Base-by-base conservation (phyloP, 257 asterid species). In the Solanum megistacrolobum region DNA sequence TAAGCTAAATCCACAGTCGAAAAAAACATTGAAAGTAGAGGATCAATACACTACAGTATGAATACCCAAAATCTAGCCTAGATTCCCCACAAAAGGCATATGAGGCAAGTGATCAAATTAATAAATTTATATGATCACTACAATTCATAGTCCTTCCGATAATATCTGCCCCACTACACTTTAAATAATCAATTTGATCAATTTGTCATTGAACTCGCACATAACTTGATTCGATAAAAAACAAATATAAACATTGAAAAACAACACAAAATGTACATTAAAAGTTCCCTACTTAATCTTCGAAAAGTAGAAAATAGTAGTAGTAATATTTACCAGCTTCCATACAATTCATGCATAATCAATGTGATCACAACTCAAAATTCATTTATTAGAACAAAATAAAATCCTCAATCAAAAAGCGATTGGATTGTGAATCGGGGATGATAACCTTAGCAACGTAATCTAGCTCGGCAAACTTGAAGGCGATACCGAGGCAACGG, bases 401-500 rank as follows among this genome's bases (percentile, higher is more conserved):
- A 34, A 7, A 9, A 38, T 68, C 23, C 3, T 35, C 46, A 21
- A 35, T 21, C 48, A 36, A 23, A 74, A 23, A 75, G 55, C 21
- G 12, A 38, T 21, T 38, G 32, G 10, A 23, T 11, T 21, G 32
- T 12, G 21, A 38, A 65, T 65, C 16, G 34, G 34, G 9, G 74
- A 68, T 25, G 21, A 73, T n/a, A 27, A 95, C 98, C 88, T 96
- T 96, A 87, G 97, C 97, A 31, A 95, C 98, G 88, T 94, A 96
- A 90, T 96, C 99, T 87, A 92, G 91, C 83, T 96, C 98, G 8
- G 99, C 99, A 83, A 96, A 96, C 92, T 93, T 95, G 94, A 96
- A 96, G 55, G 99, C 99, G 92, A 96, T 93, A 55, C 99, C 99
- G 6, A 96, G 98, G 90, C 98, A 96, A 39, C 98, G 93, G 89